Evolutionary conservation across 1,284 basidiomycete species (phyloP).

Genomic region (Pyrrhoderma noxium): DNA sequence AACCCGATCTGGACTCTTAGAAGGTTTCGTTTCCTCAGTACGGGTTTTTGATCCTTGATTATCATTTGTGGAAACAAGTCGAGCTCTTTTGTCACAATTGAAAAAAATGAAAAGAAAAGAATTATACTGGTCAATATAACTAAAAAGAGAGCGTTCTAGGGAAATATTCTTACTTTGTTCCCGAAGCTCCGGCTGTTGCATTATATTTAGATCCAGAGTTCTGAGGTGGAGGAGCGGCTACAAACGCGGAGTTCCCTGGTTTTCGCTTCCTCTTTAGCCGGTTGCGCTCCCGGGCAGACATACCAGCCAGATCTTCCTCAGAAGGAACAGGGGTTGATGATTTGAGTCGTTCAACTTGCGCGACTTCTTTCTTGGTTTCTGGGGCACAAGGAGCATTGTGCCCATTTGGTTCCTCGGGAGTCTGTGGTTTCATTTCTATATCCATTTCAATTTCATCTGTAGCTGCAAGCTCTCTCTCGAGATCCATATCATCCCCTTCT

Average conservation of each 20-base stretch:
- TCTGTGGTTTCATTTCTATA: constrained; percentile 29
- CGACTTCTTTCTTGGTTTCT: constrained; percentile 31
- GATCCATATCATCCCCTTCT: constrained; percentile 65
- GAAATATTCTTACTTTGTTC: background rate
- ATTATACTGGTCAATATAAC: too few species aligned
- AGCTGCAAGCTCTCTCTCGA: constrained; percentile 70
- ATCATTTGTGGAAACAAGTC: constrained; percentile 56
- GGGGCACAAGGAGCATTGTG: constrained; percentile 28
- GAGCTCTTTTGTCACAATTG: constrained; percentile 40
- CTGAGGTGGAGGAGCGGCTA: constrained; percentile 59
- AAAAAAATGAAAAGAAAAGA: constrained; percentile 18
- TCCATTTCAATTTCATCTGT: constrained; percentile 42
- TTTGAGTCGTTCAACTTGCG: constrained; percentile 27
- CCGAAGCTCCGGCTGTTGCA: constrained; percentile 31
- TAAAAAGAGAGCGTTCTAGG: too few species aligned
- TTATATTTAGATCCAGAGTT: constrained; percentile 48
- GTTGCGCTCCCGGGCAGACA: constrained; percentile 86
- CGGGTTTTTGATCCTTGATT: constrained; percentile 33
- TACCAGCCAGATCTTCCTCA: constrained; percentile 39
- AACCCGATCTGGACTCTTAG: constrained; percentile 49
- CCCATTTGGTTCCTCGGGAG: constrained; percentile 28
- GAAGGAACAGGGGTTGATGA: constrained; percentile 51
- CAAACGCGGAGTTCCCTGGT: constrained; percentile 72
- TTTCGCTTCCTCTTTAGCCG: constrained; percentile 89
- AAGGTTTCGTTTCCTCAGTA: constrained; percentile 47